Base-by-base conservation (phyloP, 176 grass and related monocot genomes). In the Aechmea fasciata region DNA sequence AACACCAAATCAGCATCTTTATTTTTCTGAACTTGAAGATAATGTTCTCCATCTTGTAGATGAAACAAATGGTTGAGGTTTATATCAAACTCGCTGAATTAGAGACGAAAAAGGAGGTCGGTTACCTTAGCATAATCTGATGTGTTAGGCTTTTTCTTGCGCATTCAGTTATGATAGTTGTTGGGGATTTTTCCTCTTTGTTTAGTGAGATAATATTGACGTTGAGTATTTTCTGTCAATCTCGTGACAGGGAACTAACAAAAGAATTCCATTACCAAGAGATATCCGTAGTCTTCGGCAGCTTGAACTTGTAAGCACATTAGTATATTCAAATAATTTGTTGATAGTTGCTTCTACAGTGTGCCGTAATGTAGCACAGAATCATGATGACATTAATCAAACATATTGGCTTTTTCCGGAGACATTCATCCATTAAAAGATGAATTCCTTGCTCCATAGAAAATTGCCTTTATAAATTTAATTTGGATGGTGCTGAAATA, bases 31-130 rank as follows among this genome's bases (percentile, higher is more conserved):
- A 66, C 48, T 41, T 18, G 29, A 19, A 52, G 53, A 66, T 76
- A 22, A 10, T 87, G n/a, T 53, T 76, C 18, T 83, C 26, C 63
- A 52, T 84, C 25, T 63, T 80, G 26, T 82, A 96, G 92, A 96
- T 96, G 92, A 96, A 96, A 78, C 82, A 91, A 79, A 83, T 96
- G 88, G 92, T 96, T 85, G 92, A 96, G 83, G 82, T 91, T 66
- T 96, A 96, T 70, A 96, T 96, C 53, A 96, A 91, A 70, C 82
- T 96, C 75, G 92, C 92, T 80, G 88, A 96, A 82, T 78, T 96
- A 51, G 92, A 96, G 88, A 91, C 92, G 47, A 91, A 73, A 77
- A 96, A 96, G 69, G 92, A 96, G 85, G 91, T 96, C 26, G 57
- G 75, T 80, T 69, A 66, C 23, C 28, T 71, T 55, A 82, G 61